A percentile compares a stretch with the other conserved stretches of the same genome.
Conservation (phyloP, 768 basidiomycete species). For the Trametes coccinea region DNA sequence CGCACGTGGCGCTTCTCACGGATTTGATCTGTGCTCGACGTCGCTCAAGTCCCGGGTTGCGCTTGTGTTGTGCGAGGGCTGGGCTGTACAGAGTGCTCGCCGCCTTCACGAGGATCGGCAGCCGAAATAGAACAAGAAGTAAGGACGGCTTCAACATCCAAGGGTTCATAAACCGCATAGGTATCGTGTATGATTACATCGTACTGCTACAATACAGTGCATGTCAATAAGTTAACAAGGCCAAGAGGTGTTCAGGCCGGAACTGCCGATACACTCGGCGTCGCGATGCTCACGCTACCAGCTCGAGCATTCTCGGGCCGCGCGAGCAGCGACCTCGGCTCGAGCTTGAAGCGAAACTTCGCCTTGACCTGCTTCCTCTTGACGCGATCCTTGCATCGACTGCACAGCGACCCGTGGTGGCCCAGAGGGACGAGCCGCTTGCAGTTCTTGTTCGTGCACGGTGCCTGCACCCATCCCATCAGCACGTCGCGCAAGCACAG, state of each 20-base stretch:
- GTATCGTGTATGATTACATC: too few species aligned
- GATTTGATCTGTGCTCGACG: not conserved
- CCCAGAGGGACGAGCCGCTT: constrained; percentile 35
- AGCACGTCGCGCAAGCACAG: not conserved
- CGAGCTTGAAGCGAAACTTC: constrained; percentile 46
- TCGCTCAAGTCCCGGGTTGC: too few species aligned
- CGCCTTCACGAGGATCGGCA: too few species aligned
- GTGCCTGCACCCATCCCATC: constrained; percentile 11
- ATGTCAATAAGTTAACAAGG: too few species aligned
- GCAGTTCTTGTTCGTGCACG: constrained; percentile 41
- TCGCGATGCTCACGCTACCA: not conserved
- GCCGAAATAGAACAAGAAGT: too few species aligned
- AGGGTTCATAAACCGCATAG: too few species aligned
- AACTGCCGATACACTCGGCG: too few species aligned
- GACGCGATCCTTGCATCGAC: constrained; percentile 44
- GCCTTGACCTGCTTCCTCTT: constrained; percentile 47
- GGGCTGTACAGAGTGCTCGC: too few species aligned
- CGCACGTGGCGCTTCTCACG: constrained; percentile 4
- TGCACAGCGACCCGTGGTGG: constrained; percentile 39
- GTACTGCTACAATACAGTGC: too few species aligned
- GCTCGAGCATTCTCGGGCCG: not conserved
- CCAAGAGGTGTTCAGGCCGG: too few species aligned
- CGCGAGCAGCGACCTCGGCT: constrained; percentile 14
- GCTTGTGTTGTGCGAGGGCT: too few species aligned
- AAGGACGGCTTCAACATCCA: too few species aligned